Evolutionary conservation across 2,329 filamentous ascomycete species (phyloP).

Genomic region (Penicillium sp.): DNA sequence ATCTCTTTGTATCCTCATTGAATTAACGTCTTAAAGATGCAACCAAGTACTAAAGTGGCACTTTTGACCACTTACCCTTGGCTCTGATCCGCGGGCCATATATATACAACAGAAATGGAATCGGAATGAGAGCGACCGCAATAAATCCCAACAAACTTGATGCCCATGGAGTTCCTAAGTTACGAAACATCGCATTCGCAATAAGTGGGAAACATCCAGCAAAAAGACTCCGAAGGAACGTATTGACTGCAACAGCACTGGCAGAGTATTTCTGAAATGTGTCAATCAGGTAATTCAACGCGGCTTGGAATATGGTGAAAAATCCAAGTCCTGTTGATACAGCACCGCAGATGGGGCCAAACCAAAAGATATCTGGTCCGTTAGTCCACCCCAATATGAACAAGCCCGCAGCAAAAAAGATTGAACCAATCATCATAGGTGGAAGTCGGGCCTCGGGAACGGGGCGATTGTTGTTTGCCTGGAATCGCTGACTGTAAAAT

Average conservation of each 20-base stretch:
- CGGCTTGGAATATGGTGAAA: conserved; percentile 74
- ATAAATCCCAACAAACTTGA: conserved; percentile 60
- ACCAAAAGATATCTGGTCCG: background rate
- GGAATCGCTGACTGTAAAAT: conserved; percentile 68
- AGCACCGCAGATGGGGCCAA: conserved; percentile 35
- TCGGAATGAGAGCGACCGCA: conserved; percentile 42
- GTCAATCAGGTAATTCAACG: conserved; percentile 76
- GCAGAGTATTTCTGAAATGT: conserved; percentile 40
- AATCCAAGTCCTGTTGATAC: conserved; percentile 68
- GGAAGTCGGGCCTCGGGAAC: conserved; percentile 60
- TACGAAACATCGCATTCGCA: conserved; percentile 56
- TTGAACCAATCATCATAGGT: conserved; percentile 53
- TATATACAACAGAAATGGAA: conserved; percentile 46
- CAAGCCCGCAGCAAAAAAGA: conserved; percentile 60
- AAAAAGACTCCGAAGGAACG: conserved; percentile 43
- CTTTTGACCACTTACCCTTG: background rate
- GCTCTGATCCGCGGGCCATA: background rate
- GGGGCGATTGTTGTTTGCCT: conserved; percentile 62
- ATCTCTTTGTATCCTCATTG: no score
- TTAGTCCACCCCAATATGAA: conserved; percentile 72
- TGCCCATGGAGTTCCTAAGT: conserved; percentile 63
- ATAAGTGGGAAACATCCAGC: conserved; percentile 49
- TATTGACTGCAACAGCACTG: conserved; percentile 45
- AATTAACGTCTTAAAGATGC: no score
- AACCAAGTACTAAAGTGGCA: no score